Base-by-base conservation (phyloP, 2,329 filamentous ascomycete genomes). In the Fusarium vanettenii region DNA sequence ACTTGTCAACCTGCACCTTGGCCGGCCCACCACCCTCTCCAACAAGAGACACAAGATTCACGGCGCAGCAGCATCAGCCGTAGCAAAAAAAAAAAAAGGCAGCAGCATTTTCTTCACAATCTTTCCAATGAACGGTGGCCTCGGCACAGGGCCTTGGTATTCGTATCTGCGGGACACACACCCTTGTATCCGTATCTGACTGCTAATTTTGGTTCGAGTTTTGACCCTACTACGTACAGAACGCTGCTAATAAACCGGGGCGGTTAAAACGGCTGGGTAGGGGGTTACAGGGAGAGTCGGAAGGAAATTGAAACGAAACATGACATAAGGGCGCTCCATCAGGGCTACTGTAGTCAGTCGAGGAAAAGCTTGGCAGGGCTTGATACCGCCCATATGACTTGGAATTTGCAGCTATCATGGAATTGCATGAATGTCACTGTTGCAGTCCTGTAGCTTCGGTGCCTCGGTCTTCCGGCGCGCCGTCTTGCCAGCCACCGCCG, bases 401-500 rank as follows among this genome's bases (percentile, higher is more conserved):
- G 16, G 22, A 27, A 50, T 50, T 31, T 50, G 22, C 20, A 45
- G 20, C 45, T 27, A 50, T 43, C 52, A 22, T 6, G 5, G 16
- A 41, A 25, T n/a, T 13, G 37, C 8, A 39, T 9, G n/a, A 31
- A 20, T 56, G 45, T 48, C 59, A 48, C 33, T 43, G 33, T 35
- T 20, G 52, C 29, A 39, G 16, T 33, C 11, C 5, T 22, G 22
- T 48, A 25, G 37, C 60, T 48, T 71, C 71, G 67, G 63, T 14
- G 5, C 60, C 48, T 65, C 29, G n/a, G 27, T 27, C 22, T 59
- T 74, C 67, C 71, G 35, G 71, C 43, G 57, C 27, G 39, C 63
- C 63, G 20, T 25, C 41, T 8, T 37, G 55, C 63, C 70, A 74
- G 72, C 72, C 71, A 66, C 71, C 67, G 39, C 41, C 71, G 39